Conservation (phyloP, 2,329 filamentous ascomycete species). For the Colletotrichum gigasporum region DNA sequence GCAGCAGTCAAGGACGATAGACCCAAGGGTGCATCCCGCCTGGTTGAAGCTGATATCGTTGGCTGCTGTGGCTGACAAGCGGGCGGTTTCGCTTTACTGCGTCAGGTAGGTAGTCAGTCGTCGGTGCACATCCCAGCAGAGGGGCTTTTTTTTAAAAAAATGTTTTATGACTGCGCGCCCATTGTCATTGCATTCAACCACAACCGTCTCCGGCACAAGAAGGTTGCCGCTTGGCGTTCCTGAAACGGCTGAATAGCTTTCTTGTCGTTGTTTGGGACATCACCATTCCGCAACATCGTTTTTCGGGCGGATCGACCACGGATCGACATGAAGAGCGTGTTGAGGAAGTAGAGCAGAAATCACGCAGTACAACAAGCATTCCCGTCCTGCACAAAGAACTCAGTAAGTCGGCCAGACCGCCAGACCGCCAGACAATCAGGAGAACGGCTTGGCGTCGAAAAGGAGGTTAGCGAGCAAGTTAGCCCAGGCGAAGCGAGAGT, state of each 20-base stretch:
- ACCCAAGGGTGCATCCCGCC: constrained; percentile 8
- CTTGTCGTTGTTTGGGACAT: not conserved
- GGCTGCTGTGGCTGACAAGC: constrained; percentile 16
- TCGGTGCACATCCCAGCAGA: constrained; percentile 7
- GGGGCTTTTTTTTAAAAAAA: not conserved
- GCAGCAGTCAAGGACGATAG: not conserved
- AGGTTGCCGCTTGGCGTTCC: not conserved
- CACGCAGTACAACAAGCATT: constrained; percentile 10
- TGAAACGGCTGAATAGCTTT: not conserved
- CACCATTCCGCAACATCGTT: not conserved
- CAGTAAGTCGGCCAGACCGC: not conserved
- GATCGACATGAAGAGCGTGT: not conserved
- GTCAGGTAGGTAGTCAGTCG: too few relatives aligned
- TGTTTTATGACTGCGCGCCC: not conserved
- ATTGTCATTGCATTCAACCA: constrained; percentile 1
- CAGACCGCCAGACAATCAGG: constrained; percentile 1
- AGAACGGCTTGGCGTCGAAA: not conserved
- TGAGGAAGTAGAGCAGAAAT: too few relatives aligned
- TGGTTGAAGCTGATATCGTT: constrained; percentile 9
- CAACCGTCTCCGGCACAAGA: not conserved
- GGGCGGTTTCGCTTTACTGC: constrained; percentile 9
- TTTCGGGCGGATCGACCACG: not conserved
- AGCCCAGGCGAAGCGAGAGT: constrained; percentile 22
- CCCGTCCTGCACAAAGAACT: constrained; percentile 12
- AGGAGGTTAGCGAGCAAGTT: constrained; percentile 2